phyloP scores from a whole-genome alignment of 202 grass and related monocot species.

The Bolboschoenoplectus hybrid region DNA sequence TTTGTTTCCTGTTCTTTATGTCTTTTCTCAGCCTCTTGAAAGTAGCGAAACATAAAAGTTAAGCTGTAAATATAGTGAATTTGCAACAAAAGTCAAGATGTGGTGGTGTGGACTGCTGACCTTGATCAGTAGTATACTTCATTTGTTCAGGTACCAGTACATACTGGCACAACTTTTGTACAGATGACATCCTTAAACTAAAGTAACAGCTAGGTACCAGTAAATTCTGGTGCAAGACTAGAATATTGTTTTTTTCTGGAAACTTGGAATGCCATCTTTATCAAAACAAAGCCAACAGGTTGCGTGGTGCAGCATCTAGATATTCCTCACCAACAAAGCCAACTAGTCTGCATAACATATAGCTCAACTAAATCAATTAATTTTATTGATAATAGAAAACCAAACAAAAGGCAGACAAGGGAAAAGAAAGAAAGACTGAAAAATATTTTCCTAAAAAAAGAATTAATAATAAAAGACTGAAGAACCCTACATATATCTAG shows the following conservation, averaged over 20 bases:
- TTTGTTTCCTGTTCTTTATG: background rate
- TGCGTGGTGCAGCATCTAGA: background rate
- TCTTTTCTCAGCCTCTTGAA: background rate
- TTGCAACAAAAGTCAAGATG: background rate
- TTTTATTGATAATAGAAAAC: background rate
- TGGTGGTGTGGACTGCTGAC: background rate
- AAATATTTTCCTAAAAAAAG: background rate
- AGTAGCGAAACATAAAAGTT: background rate
- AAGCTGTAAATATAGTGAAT: background rate
- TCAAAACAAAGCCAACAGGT: background rate
- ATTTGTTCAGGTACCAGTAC: conserved; percentile 1
- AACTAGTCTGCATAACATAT: background rate
- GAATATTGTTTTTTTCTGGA: background rate
- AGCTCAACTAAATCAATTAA: background rate
- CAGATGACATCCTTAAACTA: conserved; percentile 2
- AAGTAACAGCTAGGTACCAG: background rate
- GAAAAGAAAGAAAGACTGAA: background rate
- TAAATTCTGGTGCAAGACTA: background rate
- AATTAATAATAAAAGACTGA: background rate
- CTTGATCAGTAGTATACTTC: background rate
- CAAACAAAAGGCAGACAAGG: background rate
- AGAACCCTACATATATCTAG: background rate
- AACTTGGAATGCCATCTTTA: background rate
- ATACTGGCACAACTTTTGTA: background rate
- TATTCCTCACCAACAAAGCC: background rate